Evolutionary conservation across 78 protist genomes (phyloP).

Genomic region (Cavenderia fasciculata): DNA sequence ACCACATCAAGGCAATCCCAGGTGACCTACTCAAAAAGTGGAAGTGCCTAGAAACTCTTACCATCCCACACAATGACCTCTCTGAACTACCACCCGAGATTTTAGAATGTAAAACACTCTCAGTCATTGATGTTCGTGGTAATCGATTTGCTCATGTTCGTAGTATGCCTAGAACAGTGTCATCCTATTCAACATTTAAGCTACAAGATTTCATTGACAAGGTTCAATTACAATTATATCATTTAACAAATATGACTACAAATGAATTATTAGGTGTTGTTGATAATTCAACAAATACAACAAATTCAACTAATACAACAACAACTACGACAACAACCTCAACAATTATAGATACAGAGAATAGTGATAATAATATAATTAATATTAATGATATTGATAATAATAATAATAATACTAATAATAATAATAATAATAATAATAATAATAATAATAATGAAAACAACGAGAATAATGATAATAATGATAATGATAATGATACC

Average conservation of each 20-base stretch:
- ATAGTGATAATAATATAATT: background rate
- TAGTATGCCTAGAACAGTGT: background rate
- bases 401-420: background rate
- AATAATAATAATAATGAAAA: background rate
- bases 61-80: constrained; percentile 26
- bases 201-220: constrained; percentile 38
- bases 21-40: background rate
- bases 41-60: constrained; percentile 36
- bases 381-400: background rate
- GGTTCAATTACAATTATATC: too few relatives aligned
- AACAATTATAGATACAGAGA: background rate
- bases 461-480: background rate
- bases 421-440: background rate
- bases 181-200: background rate
- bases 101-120: background rate
- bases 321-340: background rate
- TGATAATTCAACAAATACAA: too few relatives aligned
- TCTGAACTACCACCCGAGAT: constrained; percentile 31
- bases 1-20: constrained; percentile 6
- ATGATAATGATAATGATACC: background rate
- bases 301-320: too few relatives aligned
- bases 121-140: constrained; percentile 41
- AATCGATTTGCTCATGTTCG: constrained; percentile 16
- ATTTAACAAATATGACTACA: too few relatives aligned
- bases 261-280: too few relatives aligned